Conservation (phyloP, 257 asterid species). For the Primulina tabacum region DNA sequence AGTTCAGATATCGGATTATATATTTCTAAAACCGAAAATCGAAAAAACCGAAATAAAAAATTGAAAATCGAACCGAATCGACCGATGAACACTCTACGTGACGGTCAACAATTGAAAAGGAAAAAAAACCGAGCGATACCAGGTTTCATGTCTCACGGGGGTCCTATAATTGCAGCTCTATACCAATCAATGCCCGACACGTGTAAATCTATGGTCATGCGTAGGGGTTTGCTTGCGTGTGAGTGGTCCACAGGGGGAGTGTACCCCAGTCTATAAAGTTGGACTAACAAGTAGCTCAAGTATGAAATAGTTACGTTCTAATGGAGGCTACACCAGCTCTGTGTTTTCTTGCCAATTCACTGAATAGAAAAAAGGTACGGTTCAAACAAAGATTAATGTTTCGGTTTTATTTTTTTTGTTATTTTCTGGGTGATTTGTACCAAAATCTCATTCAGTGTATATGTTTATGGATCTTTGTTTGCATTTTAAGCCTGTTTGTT, state of each 20-base stretch:
- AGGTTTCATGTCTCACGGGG: neutral
- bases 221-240: constrained; percentile 23
- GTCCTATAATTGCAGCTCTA: too few species aligned
- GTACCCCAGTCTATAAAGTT: constrained; percentile 36
- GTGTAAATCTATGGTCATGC: constrained; percentile 16
- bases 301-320: constrained; percentile 30
- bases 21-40: too few species aligned
- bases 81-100: too few species aligned
- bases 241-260: constrained; percentile 23
- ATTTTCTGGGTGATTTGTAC: neutral
- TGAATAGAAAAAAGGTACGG: constrained; percentile 23
- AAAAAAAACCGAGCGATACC: constrained; percentile 15
- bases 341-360: neutral
- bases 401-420: neutral
- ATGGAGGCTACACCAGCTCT: neutral
- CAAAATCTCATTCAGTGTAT: neutral
- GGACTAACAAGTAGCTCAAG: constrained; percentile 28
- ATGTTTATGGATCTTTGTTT: neutral
- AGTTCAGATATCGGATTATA: too few species aligned
- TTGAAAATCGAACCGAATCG: too few species aligned
- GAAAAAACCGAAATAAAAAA: neutral
- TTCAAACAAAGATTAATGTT: neutral
- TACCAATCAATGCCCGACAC: too few species aligned
- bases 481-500: constrained; percentile 7
- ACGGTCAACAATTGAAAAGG: neutral